phyloP scores from a whole-genome alignment of 2,329 filamentous ascomycete genomes.

The Arthrobotrys sphaeroides region DNA sequence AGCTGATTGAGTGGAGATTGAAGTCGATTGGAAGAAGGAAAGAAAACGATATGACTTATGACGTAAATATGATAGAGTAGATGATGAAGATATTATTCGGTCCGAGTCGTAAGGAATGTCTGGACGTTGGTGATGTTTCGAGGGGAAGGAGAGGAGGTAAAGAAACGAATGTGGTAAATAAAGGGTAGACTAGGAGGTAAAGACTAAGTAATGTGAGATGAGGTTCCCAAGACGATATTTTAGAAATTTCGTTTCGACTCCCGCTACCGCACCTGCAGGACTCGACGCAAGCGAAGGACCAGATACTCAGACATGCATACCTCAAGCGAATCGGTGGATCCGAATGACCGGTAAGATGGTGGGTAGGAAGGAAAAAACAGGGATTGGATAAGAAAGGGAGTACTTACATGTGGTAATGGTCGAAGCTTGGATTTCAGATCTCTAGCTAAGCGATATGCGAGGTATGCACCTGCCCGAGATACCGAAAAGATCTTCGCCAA shows the following conservation, averaged over 20 bases:
- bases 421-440: neutral
- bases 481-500: neutral
- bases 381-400: neutral
- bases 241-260: neutral
- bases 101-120: neutral
- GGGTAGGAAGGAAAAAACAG: neutral
- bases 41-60: neutral
- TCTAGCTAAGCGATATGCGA: neutral
- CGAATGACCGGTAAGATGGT: neutral
- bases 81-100: neutral
- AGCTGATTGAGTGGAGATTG: too few species aligned
- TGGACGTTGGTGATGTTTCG: neutral
- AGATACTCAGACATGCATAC: neutral
- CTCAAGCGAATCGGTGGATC: neutral
- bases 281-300: neutral
- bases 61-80: neutral
- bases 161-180: neutral
- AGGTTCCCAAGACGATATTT: neutral
- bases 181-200: neutral
- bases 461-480: neutral
- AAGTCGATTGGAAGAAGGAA: neutral
- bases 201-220: neutral
- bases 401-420: neutral
- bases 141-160: neutral
- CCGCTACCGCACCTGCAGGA: neutral